Evolutionary conservation across 2,329 filamentous ascomycete species (phyloP).

Genomic region (Colletotrichum gloeosporioides): DNA sequence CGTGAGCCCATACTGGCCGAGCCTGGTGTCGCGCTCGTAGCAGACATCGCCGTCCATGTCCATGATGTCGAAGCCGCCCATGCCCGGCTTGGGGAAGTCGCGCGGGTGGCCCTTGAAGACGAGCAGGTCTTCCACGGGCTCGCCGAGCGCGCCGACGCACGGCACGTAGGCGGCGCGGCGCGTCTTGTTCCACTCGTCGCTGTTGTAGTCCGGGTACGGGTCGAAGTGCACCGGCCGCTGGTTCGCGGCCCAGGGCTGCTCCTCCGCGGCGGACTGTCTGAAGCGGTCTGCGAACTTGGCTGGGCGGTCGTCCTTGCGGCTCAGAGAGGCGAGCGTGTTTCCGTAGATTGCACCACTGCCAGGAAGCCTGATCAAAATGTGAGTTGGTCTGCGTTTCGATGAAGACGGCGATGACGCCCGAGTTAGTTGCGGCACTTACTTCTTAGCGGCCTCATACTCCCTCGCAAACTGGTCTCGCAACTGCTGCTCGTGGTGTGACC

Average conservation of each 20-base stretch:
- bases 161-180: constrained; percentile 64
- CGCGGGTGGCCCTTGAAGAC: constrained; percentile 67
- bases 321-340: constrained; percentile 56
- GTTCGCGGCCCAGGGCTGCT: constrained; percentile 39
- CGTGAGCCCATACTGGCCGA: constrained; percentile 68
- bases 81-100: constrained; percentile 63
- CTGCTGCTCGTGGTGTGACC: constrained; percentile 31
- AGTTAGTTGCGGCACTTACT: constrained; percentile 37
- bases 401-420: constrained; percentile 12
- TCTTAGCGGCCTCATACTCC: constrained; percentile 42
- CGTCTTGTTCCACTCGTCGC: constrained; percentile 59
- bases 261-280: constrained; percentile 16
- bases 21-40: constrained; percentile 72
- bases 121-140: constrained; percentile 64
- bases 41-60: constrained; percentile 69
- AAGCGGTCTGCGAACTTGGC: constrained; percentile 30
- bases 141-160: constrained; percentile 69
- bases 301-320: constrained; percentile 41
- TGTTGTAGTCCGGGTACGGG: constrained; percentile 76
- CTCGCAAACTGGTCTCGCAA: constrained; percentile 34
- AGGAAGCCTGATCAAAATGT: constrained; percentile 37
- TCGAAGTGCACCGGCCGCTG: constrained; percentile 63
- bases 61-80: constrained; percentile 67
- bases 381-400: not conserved
- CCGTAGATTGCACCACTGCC: constrained; percentile 60